Evolutionary conservation across 1,139 yeast genomes (phyloP).

Genomic region (Scheffersomyces cryptocercus): DNA sequence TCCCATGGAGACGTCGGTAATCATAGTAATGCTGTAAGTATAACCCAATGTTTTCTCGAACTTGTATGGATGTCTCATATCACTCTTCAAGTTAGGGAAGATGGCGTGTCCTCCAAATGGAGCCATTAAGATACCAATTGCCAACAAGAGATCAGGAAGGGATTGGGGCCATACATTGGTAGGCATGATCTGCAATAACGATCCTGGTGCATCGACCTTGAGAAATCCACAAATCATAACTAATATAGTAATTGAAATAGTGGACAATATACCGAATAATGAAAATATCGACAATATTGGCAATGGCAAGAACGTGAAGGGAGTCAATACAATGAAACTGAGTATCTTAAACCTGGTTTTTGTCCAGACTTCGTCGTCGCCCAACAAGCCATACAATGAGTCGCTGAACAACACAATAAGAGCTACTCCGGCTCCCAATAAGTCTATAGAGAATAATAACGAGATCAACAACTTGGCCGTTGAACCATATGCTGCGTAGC

Average conservation of each 20-base stretch:
- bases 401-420: constrained; percentile 57
- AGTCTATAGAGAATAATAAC: constrained; percentile 44
- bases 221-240: constrained; percentile 43
- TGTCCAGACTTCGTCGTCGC: constrained; percentile 42
- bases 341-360: constrained; percentile 37
- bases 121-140: constrained; percentile 59
- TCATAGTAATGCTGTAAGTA: constrained; percentile 57
- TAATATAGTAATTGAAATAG: constrained; percentile 42
- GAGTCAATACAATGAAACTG: constrained; percentile 45
- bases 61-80: constrained; percentile 56
- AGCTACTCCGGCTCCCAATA: constrained; percentile 59
- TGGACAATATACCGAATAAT: constrained; percentile 45
- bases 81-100: constrained; percentile 59
- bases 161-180: constrained; percentile 50
- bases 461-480: constrained; percentile 44
- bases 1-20: constrained; percentile 76
- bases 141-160: constrained; percentile 41
- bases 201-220: constrained; percentile 44
- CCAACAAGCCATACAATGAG: constrained; percentile 46
- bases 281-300: constrained; percentile 46
- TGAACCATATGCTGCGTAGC: constrained; percentile 71
- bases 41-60: constrained; percentile 38
- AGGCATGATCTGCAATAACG: constrained; percentile 42
- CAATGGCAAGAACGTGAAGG: constrained; percentile 48
- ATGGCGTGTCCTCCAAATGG: constrained; percentile 68